phyloP scores from a whole-genome alignment of 2,329 filamentous ascomycete species.

The Fonsecaea monophora region DNA sequence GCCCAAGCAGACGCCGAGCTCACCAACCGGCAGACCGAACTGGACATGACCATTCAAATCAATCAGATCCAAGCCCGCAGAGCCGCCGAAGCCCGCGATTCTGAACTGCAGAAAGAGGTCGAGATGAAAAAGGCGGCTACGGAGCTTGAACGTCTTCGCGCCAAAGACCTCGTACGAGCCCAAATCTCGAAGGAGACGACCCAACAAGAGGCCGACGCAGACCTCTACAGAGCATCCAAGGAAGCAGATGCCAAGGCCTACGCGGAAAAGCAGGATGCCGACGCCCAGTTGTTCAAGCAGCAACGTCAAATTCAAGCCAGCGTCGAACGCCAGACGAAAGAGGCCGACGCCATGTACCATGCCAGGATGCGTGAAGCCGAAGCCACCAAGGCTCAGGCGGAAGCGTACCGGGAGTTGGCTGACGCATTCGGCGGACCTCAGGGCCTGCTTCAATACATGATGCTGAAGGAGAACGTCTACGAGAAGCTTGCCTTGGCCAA shows the following conservation, averaged over 20 bases:
- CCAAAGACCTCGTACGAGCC: slow-evolving; percentile 78
- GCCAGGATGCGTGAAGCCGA: slow-evolving; percentile 75
- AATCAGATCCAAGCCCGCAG: slow-evolving; percentile 76
- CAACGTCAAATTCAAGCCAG: slow-evolving; percentile 36
- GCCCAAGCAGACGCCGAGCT: slow-evolving; percentile 78
- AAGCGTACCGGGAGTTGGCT: slow-evolving; percentile 76
- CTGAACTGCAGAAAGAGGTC: slow-evolving; percentile 79
- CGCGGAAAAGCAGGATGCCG: slow-evolving; percentile 50
- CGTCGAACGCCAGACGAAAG: slow-evolving; percentile 50
- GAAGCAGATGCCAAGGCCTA: slow-evolving; percentile 59
- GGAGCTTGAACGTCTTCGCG: slow-evolving; percentile 79
- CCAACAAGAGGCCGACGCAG: slow-evolving; percentile 56
- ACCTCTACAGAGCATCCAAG: slow-evolving; percentile 58
- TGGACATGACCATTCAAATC: slow-evolving; percentile 76
- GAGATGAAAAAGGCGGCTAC: slow-evolving; percentile 78
- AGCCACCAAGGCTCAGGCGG: slow-evolving; percentile 76
- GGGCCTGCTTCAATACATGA: slow-evolving; percentile 81
- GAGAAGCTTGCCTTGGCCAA: slow-evolving; percentile 79
- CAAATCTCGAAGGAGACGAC: slow-evolving; percentile 57
- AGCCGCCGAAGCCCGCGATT: slow-evolving; percentile 75
- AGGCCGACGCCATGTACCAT: slow-evolving; percentile 66
- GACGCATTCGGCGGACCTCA: slow-evolving; percentile 77
- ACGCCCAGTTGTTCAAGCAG: slow-evolving; percentile 45
- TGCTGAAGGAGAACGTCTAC: slow-evolving; percentile 84
- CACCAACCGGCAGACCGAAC: slow-evolving; percentile 72